phyloP scores from a whole-genome alignment of 352 stramenopile species.

The Phytophthora aleatoria region DNA sequence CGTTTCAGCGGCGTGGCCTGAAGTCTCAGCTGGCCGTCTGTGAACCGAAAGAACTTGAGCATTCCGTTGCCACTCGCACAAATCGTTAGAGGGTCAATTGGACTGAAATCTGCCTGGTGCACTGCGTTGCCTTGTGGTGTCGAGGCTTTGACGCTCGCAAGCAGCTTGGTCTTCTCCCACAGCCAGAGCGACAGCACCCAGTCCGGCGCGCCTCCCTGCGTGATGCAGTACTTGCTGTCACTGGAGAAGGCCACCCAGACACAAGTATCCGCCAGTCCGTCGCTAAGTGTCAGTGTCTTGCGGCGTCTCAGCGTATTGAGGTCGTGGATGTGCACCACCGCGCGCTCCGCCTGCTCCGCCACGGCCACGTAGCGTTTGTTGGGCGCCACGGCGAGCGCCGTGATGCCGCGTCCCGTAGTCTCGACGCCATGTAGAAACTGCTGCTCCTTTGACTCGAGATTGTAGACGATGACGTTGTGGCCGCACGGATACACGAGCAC shows the following conservation, averaged over 20 bases:
- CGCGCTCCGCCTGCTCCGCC: slow-evolving; percentile 83
- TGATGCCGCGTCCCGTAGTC: slow-evolving; percentile 78
- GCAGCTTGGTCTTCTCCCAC: slow-evolving; percentile 92
- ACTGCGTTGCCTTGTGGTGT: slow-evolving; percentile 72
- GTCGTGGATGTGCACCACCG: slow-evolving; percentile 92
- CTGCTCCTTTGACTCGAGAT: slow-evolving; percentile 90
- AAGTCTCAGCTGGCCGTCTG: slow-evolving; percentile 81
- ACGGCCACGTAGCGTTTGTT: slow-evolving; percentile 90
- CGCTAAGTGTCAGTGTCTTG: slow-evolving; percentile 83
- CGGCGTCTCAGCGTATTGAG: slow-evolving; percentile 80
- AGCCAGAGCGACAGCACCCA: slow-evolving; percentile 92
- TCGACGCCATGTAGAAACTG: slow-evolving; percentile 92
- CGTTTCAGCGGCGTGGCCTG: slow-evolving; percentile 74
- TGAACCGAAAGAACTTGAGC: slow-evolving; percentile 90
- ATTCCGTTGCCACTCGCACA: slow-evolving; percentile 90
- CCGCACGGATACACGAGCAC: slow-evolving; percentile 87
- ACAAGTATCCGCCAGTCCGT: slow-evolving; percentile 82
- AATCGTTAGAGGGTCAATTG: slow-evolving; percentile 81
- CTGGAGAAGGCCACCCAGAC: slow-evolving; percentile 88
- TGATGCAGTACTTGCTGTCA: slow-evolving; percentile 92
- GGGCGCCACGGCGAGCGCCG: slow-evolving; percentile 77
- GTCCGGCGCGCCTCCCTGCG: slow-evolving; percentile 88
- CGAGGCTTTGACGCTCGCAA: slow-evolving; percentile 75
- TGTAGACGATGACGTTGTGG: slow-evolving; percentile 89
- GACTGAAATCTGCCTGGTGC: slow-evolving; percentile 91